A percentile compares a stretch with the other conserved stretches of the same genome.
Conservation (phyloP, 495 filamentous ascomycete species). For the Penicillium desertorum region DNA sequence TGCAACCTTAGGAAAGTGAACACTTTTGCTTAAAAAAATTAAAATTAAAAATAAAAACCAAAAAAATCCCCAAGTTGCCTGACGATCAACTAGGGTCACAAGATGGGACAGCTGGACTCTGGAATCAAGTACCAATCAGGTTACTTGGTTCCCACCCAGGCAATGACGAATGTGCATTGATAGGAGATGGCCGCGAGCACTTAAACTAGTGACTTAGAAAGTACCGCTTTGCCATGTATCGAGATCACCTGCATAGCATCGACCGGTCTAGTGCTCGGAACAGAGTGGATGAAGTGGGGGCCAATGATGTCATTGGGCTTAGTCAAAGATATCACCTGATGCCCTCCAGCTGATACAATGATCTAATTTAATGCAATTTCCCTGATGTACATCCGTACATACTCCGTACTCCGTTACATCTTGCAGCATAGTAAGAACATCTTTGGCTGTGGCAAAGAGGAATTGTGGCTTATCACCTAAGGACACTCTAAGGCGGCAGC, state of each 20-base stretch:
- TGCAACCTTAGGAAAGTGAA: background rate
- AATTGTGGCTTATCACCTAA: background rate
- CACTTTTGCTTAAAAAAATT: background rate
- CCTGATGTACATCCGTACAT: background rate
- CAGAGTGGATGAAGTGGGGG: background rate
- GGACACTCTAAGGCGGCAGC: background rate
- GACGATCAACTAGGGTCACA: slow-evolving; percentile 34
- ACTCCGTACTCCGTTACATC: too few relatives aligned
- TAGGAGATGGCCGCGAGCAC: background rate
- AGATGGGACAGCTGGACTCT: slow-evolving; percentile 13
- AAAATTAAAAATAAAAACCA: background rate
- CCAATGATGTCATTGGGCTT: slow-evolving; percentile 10
- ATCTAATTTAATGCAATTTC: background rate
- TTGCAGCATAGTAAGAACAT: too few relatives aligned
- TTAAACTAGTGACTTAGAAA: slow-evolving; percentile 2
- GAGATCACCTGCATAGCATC: slow-evolving; percentile 14
- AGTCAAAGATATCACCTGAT: slow-evolving; percentile 2
- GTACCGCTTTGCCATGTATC: slow-evolving; percentile 5
- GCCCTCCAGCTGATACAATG: background rate
- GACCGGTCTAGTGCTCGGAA: slow-evolving; percentile 13
- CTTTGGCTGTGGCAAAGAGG: background rate
- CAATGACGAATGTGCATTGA: slow-evolving; percentile 9
- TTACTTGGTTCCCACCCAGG: background rate
- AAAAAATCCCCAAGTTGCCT: slow-evolving; percentile 25
- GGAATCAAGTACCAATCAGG: slow-evolving; percentile 23